A percentile compares a stretch with the other conserved stretches of the same genome.
phyloP scores from a whole-genome alignment of 306 rosid genomes.

The Lagenaria siceraria region DNA sequence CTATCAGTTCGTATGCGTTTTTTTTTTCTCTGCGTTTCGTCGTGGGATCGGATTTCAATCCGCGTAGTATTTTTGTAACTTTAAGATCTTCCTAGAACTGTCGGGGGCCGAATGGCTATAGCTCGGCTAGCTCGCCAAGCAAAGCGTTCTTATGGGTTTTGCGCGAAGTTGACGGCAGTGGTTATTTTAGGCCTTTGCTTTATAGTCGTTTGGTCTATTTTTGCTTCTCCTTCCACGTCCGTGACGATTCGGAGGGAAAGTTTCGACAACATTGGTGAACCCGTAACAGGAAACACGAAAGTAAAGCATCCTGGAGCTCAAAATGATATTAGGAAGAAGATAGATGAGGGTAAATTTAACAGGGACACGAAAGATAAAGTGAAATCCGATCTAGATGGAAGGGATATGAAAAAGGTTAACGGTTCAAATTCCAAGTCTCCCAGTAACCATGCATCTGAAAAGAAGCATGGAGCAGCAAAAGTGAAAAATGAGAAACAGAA shows the following conservation, averaged over 20 bases:
- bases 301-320: constrained; percentile 14
- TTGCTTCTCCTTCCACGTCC: constrained; percentile 56
- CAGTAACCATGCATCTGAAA: constrained; percentile 23
- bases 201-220: constrained; percentile 66
- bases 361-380: constrained; percentile 13
- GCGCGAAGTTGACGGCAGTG: constrained; percentile 66
- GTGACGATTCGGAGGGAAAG: constrained; percentile 60
- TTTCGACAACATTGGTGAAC: constrained; percentile 70
- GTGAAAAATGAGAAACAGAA: constrained; percentile 25
- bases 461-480: constrained; percentile 17
- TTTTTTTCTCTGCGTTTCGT: neutral
- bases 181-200: constrained; percentile 70
- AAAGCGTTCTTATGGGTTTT: constrained; percentile 66
- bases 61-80: neutral
- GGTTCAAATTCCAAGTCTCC: constrained; percentile 22
- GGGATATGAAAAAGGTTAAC: constrained; percentile 21
- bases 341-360: constrained; percentile 13
- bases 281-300: constrained; percentile 25
- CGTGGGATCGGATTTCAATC: neutral
- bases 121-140: constrained; percentile 58
- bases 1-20: neutral
- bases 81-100: neutral
- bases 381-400: constrained; percentile 16
- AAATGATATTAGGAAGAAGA: constrained; percentile 8
- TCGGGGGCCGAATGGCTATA: constrained; percentile 39